phyloP scores from a whole-genome alignment of 148 eudicot genomes.

The Dysphania ambrosioides region DNA sequence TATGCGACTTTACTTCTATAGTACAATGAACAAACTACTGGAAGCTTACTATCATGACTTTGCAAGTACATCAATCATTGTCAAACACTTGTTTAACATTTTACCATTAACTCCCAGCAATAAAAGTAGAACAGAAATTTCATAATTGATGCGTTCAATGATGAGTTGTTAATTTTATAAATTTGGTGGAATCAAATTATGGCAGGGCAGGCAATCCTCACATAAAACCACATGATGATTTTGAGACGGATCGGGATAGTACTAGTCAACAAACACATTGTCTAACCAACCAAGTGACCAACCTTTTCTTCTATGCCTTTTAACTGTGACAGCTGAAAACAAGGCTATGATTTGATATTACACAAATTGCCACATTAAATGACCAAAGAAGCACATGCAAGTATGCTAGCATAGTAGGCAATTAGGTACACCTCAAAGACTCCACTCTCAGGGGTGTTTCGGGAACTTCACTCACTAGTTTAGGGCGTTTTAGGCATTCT shows the following conservation, averaged over 20 bases:
- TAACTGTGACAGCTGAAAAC: neutral
- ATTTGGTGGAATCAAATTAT: neutral
- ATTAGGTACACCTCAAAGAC: neutral
- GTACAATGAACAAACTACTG: neutral
- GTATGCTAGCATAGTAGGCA: too few species aligned
- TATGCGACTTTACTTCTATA: too few species aligned
- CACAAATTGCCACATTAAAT: neutral
- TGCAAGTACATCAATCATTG: constrained; percentile 1
- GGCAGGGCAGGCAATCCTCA: neutral
- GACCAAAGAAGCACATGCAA: too few species aligned
- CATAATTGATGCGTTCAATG: too few species aligned
- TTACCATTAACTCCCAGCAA: neutral
- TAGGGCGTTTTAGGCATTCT: neutral
- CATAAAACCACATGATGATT: neutral
- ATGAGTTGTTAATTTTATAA: too few species aligned
- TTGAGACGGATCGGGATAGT: too few species aligned
- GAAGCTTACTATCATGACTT: neutral
- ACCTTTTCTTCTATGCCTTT: neutral
- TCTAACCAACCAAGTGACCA: too few species aligned
- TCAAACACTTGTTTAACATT: neutral
- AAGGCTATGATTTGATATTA: neutral
- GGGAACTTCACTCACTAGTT: neutral
- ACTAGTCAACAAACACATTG: too few species aligned
- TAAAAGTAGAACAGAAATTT: neutral
- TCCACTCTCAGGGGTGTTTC: neutral